Percentiles rank a stretch among this genome's conserved stretches.
Conservation (phyloP, 1,284 basidiomycete genomes). For the Cryptococcus floricola region DNA sequence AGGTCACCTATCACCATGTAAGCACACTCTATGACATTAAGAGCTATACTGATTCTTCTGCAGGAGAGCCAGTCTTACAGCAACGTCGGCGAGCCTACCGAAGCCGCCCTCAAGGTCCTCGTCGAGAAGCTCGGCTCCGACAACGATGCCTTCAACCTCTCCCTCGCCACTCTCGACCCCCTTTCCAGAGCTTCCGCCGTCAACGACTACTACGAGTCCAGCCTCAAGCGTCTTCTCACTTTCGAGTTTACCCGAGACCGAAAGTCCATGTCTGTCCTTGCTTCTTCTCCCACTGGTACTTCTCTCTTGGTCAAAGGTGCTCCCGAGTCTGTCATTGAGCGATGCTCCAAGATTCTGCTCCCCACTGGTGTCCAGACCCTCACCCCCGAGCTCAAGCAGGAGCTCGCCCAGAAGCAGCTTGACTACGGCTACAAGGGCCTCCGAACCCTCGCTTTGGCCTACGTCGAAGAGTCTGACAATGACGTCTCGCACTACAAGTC, state of each 20-base stretch:
- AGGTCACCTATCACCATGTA: conserved; percentile 77
- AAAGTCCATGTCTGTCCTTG: conserved; percentile 97
- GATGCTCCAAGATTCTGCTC: conserved; percentile 71
- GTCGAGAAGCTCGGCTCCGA: conserved; percentile 72
- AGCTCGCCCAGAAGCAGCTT: conserved; percentile 61
- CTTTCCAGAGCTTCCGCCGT: conserved; percentile 71
- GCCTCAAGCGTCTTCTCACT: conserved; percentile 75
- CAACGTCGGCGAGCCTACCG: conserved; percentile 94
- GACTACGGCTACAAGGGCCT: conserved; percentile 78
- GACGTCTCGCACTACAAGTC: conserved; percentile 76
- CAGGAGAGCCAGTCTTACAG: conserved; percentile 75
- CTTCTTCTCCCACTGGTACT: conserved; percentile 59
- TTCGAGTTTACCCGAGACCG: conserved; percentile 98
- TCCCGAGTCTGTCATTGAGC: conserved; percentile 87
- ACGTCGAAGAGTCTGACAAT: conserved; percentile 70
- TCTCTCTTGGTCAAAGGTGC: conserved; percentile 89
- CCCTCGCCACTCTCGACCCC: conserved; percentile 59
- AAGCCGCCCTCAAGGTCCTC: conserved; percentile 87
- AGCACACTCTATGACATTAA: conserved; percentile 26
- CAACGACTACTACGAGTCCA: conserved; percentile 73
- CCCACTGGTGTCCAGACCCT: conserved; percentile 62
- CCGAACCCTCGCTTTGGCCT: conserved; percentile 87
- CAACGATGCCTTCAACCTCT: conserved; percentile 52
- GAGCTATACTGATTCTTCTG: conserved; percentile 4
- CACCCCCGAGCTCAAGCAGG: conserved; percentile 59